phyloP scores from a whole-genome alignment of 2,329 filamentous ascomycete genomes.

The Metarhizium brunneum region DNA sequence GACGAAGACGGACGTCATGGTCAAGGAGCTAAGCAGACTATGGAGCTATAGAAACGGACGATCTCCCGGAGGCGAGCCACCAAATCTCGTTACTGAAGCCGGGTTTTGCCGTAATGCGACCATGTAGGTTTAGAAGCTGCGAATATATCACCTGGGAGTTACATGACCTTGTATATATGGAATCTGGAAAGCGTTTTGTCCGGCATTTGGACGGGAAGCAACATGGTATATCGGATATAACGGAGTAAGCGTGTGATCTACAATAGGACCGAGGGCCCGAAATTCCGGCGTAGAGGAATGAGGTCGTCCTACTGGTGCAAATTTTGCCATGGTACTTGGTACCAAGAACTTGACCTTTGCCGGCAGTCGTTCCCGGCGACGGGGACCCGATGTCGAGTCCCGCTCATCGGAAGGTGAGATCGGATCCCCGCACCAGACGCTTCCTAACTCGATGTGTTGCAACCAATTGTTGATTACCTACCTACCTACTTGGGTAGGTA shows the following conservation, averaged over 20 bases:
- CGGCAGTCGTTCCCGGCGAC: neutral
- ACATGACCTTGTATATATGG: neutral
- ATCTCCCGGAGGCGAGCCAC: slow-evolving; percentile 36
- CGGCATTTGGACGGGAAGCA: neutral
- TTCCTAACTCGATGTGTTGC: neutral
- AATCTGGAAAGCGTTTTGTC: neutral
- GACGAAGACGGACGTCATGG: slow-evolving; percentile 31
- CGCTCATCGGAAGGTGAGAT: neutral
- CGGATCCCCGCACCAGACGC: neutral
- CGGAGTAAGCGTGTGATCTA: no score
- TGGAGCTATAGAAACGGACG: slow-evolving; percentile 55
- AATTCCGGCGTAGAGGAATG: neutral
- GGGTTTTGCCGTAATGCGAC: slow-evolving; percentile 30
- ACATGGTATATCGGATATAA: neutral
- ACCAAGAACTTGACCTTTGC: neutral
- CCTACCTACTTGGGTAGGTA: neutral
- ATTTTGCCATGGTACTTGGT: neutral
- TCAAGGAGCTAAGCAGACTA: slow-evolving; percentile 51
- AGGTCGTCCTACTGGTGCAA: neutral
- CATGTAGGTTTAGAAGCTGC: slow-evolving; percentile 16
- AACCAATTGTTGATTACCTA: neutral
- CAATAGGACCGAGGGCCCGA: no score
- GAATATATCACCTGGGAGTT: neutral
- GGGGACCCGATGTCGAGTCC: neutral
- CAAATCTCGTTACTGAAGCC: slow-evolving; percentile 24